Percentiles rank a stretch among this genome's conserved stretches.
Conservation (phyloP, 192 early-diverging fungal species). For the Coemansia sp. region DNA sequence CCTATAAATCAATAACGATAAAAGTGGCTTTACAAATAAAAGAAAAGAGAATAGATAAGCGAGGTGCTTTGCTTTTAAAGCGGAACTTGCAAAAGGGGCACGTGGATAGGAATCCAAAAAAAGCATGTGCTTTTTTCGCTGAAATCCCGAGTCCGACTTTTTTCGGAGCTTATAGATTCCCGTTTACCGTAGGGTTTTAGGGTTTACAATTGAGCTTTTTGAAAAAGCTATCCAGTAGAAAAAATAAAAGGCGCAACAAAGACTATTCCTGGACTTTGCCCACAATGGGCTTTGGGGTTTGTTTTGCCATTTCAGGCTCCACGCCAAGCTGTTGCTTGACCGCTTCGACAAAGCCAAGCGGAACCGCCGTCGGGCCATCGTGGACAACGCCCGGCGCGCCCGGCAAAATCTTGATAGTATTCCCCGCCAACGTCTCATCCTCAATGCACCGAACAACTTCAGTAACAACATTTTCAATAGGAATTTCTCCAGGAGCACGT, state of each 20-base stretch:
- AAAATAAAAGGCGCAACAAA: too few species aligned
- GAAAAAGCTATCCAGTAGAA: background rate
- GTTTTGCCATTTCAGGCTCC: background rate
- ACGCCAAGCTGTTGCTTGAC: background rate
- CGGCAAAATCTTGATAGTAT: slow-evolving; percentile 49
- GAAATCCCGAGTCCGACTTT: too few species aligned
- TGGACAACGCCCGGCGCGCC: slow-evolving; percentile 24
- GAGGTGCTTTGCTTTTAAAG: too few species aligned
- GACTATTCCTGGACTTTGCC: slow-evolving; percentile 20
- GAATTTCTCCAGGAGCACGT: slow-evolving; percentile 6
- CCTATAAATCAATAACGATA: too few species aligned
- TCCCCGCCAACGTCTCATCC: slow-evolving; percentile 57
- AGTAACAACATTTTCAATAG: slow-evolving; percentile 55
- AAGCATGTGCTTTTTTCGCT: too few species aligned
- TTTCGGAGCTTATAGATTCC: too few species aligned
- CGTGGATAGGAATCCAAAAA: too few species aligned
- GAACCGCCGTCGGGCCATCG: slow-evolving; percentile 39
- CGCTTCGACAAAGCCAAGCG: slow-evolving; percentile 20
- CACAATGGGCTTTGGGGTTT: background rate
- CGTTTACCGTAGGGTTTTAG: too few species aligned
- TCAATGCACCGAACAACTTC: slow-evolving; percentile 61
- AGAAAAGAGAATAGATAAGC: background rate
- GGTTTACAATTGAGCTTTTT: too few species aligned
- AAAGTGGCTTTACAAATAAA: background rate
- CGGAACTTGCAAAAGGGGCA: too few species aligned